Evolutionary conservation across 2,329 filamentous ascomycete genomes (phyloP), one percentile per base, ranked within the genome.

Genomic region (Botrytis squamosa): DNA sequence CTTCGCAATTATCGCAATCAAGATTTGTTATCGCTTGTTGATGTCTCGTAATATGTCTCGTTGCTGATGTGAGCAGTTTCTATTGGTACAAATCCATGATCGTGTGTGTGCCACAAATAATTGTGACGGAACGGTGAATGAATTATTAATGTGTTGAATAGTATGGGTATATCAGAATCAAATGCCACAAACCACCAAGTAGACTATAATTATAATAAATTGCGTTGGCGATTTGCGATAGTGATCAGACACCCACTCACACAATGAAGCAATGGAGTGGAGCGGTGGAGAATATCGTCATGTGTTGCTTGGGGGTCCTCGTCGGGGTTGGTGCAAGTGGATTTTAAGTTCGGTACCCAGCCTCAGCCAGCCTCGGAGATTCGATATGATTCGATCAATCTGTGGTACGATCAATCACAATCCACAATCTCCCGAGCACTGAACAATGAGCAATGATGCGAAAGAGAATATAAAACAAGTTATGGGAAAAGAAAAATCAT

Each of bases 51-150:
- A 68, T 68, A 62, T 72, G 33, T 33, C 44, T 63, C 57, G 57
- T 70, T 64, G 66, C 66, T 73, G 66, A 73, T 69, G 71, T 73
- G 71, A 73, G 71, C 71, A 70, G 44, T 46, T 57, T 38, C 59
- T 63, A 73, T 70, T 57, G 38, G 44, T 38, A 63, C 65, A 73
- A 73, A 16, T 44, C 66, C 71, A 73, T 73, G 55, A 60, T 70
- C 44, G 44, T 55, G n/a, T 49, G 60, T 64, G 46, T 73, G 71
- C 55, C 71, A 73, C 71, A 63, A 52, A 22, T 57, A n/a, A 70
- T 70, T 73, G 71, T 44, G 71, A 64, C 57, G 44, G 49, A 57
- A 38, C 36, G 36, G 57, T 33, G 57, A 25, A 57, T 57, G 22
- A 42, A 29, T 42, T n/a, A 57, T 42, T n/a, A 57, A 42, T 33